These are phyloP conservation scores for Boletales sp. DNA, from an alignment of 768 basidiomycete genomes.

Conservation along the genomic window DNA sequence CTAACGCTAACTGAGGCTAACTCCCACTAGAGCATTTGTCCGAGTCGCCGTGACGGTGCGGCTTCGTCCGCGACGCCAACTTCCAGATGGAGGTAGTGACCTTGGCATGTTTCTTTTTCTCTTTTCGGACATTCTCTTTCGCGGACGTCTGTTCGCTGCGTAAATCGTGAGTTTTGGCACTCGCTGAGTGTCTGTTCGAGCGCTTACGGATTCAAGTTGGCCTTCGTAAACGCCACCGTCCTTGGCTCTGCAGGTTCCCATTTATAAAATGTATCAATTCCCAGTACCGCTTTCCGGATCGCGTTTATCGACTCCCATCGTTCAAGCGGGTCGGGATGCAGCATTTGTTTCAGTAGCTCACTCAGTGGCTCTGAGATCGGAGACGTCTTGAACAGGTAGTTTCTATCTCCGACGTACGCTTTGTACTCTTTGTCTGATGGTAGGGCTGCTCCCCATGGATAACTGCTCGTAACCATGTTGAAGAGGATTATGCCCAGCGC, in stretches of 20 bases:
- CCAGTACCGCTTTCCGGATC: neutral
- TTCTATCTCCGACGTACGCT: neutral
- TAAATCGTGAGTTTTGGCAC: neutral
- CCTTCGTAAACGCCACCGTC: no score
- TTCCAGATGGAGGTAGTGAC: neutral
- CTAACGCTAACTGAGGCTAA: no score
- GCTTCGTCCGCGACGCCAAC: neutral
- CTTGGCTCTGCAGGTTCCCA: neutral
- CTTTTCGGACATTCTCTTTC: neutral
- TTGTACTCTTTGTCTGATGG: neutral
- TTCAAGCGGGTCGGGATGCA: neutral
- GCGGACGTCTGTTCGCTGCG: neutral
- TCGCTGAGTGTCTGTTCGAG: neutral
- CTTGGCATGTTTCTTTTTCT: neutral
- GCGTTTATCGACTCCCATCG: neutral
- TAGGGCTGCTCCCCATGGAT: conserved; percentile 2
- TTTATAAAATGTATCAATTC: conserved; percentile 1
- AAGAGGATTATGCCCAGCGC: conserved; percentile 74
- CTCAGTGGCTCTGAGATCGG: conserved; percentile 7
- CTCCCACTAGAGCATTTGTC: neutral
- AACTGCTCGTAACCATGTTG: conserved; percentile 64
- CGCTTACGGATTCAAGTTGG: neutral
- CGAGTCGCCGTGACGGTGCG: neutral
- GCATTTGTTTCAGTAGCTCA: neutral
- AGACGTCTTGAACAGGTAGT: conserved; percentile 1